Evolutionary conservation across 2,329 filamentous ascomycete species (phyloP), one percentile per base, ranked within the genome.

Genomic region (Hypoxylon sp.): DNA sequence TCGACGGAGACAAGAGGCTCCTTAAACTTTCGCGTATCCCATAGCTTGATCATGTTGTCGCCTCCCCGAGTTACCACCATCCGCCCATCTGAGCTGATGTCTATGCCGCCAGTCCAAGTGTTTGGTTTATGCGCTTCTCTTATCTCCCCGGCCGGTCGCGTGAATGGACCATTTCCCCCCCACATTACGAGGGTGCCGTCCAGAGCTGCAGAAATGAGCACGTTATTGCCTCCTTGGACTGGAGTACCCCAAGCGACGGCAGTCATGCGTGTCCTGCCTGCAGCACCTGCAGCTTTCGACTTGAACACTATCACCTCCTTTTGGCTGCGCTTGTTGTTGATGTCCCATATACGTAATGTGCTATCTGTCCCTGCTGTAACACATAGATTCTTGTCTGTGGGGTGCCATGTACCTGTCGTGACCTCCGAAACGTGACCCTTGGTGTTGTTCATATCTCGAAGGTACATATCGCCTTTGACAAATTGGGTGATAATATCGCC

Each of bases 1-100:
- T 86, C 76, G 11, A 90, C 84, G 1, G 86, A 89, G 36, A 91
- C 90, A 9, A 99, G 81, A 3, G 94, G 91, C 49, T 88, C 80
- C 69, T 94, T 97, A 78, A 99, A 96, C 67, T 97, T 97, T 51
- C 94, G 85, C 2, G 88, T 95, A 69, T 99, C 94, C 94, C 94
- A 99, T 2, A 97, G 79, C 74, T 97, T 97, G 71, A 99, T 93
- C 2, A 89, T 81, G 67, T 95, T 85, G 71, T 99, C 94, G 40
- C 92, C 93, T 46, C 94, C 94, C 61, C 91, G 81, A 1, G 91
- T 96, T 5, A 97, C 88, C 2, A 97, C 84, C 75, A 97, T 87
- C 51, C 93, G 83, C 7, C 94, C 94, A 69, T 97, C 94, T 0
- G 86, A 78, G 61, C 93, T 97, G 63, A 99, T 88, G 65, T 96